Evolutionary conservation across 1,139 yeast genomes (phyloP), one percentile per base, ranked within the genome.

Genomic region (Debaryomycetaceae sp.): DNA sequence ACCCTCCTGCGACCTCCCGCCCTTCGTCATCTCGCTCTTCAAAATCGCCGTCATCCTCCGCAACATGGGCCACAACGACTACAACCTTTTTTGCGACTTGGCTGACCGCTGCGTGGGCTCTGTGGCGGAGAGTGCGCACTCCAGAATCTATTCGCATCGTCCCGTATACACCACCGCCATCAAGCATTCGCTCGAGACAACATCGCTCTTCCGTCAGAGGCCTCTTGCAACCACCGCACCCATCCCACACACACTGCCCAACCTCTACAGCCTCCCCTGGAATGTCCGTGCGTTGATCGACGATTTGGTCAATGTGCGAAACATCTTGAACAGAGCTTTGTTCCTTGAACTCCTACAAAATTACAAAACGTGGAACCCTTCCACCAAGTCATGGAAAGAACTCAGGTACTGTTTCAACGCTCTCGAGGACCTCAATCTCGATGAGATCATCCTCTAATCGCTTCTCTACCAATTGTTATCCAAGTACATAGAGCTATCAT

Each of bases 301-400:
- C 41, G 76, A 72, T 45, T 56, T 73, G 36, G 49, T 65, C 6
- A 53, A 55, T 34, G 56, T 76, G 7, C 68, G 67, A 45, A 75
- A 79, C 53, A 63, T 77, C 22, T 63, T 65, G 6, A 63, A 64
- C 33, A 44, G 54, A 22, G 49, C 56, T 29, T 53, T 75, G 40
- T 48, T 73, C 9, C 47, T 50, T 4, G 64, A 65, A 22, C 56
- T 79, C 33, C 46, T 75, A 13, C 45, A 46, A 5, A 66, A 66
- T 36, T 78, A 60, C 52, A 50, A 56, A 6, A 40, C 48, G 0
- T 78, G 83, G 83, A 66, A 66, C 6, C 76, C 79, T 0, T 55
- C 57, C 11, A 52, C 57, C 2, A 63, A 65, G 40, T 57, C 49
- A 7, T 68, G 72, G 71, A 68, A 66, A 41, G 82, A 77, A 14